Conservation (phyloP, 768 basidiomycete species). For the Cubamyces lactineus region DNA sequence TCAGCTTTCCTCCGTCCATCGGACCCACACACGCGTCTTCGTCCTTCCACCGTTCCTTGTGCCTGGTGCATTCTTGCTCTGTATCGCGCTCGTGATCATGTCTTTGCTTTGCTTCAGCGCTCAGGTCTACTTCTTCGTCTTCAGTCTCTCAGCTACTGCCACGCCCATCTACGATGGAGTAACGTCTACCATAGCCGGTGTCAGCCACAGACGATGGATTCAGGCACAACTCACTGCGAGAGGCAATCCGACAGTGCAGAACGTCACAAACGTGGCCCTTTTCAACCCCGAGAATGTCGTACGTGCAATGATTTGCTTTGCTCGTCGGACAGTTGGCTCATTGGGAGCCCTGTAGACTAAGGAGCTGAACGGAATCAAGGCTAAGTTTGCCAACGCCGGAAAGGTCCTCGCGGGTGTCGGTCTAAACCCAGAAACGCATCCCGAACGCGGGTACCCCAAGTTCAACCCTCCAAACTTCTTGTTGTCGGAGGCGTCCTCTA, state of each 20-base stretch:
- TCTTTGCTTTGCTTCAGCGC: neutral
- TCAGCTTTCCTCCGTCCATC: neutral
- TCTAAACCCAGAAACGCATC: constrained; percentile 35
- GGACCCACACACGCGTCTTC: neutral
- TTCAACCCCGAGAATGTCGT: constrained; percentile 34
- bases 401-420: constrained; percentile 36
- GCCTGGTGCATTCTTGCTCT: constrained; percentile 10
- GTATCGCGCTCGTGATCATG: constrained; percentile 1
- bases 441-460: constrained; percentile 29
- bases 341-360: constrained; percentile 22
- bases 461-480: constrained; percentile 28
- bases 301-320: neutral
- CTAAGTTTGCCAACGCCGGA: constrained; percentile 38
- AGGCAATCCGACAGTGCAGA: neutral
- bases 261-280: constrained; percentile 8
- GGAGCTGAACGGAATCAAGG: constrained; percentile 31
- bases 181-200: neutral
- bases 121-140: constrained; percentile 2
- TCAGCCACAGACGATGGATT: neutral
- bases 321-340: neutral
- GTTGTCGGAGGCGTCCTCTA: neutral
- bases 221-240: neutral
- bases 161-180: neutral
- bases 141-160: constrained; percentile 6
- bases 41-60: neutral